These are phyloP conservation scores for Trichosporon sp. DNA, from an alignment of 1,284 basidiomycete species.

Conservation along the genomic window DNA sequence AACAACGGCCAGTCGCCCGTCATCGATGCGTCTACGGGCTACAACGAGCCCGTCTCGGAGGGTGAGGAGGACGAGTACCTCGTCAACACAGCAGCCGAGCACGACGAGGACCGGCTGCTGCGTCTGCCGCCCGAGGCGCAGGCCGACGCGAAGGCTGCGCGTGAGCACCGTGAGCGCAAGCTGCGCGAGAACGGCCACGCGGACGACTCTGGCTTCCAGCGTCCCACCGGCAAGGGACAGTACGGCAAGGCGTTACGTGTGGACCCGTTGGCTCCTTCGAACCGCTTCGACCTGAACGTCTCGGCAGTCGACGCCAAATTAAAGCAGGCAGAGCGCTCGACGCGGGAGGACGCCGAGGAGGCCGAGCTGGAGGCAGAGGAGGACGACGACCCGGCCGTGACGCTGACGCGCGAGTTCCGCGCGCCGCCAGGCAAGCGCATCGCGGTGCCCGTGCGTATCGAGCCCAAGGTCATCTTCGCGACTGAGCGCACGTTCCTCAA, in stretches of 20 bases:
- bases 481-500: conserved; percentile 64
- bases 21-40: conserved; percentile 48
- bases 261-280: conserved; percentile 74
- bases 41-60: conserved; percentile 82
- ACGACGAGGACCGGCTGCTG: conserved; percentile 63
- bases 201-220: conserved; percentile 16
- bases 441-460: conserved; percentile 84
- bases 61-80: conserved; percentile 70
- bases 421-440: conserved; percentile 83
- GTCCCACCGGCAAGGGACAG: conserved; percentile 17
- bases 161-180: conserved; percentile 72
- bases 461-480: conserved; percentile 93
- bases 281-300: conserved; percentile 66
- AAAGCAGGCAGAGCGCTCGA: conserved; percentile 52
- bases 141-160: conserved; percentile 73
- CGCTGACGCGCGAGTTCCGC: conserved; percentile 65
- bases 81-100: conserved; percentile 58
- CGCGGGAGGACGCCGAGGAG: conserved; percentile 46
- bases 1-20: conserved; percentile 43
- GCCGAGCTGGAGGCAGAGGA: conserved; percentile 38
- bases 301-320: conserved; percentile 48
- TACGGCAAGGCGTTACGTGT: conserved; percentile 59
- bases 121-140: conserved; percentile 66
- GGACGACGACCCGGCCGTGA: conserved; percentile 26
- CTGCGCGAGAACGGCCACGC: conserved; percentile 53